Evolutionary conservation across 1,284 basidiomycete species (phyloP), one percentile per base, ranked within the genome.

Genomic region (Spongispora temasekensis): DNA sequence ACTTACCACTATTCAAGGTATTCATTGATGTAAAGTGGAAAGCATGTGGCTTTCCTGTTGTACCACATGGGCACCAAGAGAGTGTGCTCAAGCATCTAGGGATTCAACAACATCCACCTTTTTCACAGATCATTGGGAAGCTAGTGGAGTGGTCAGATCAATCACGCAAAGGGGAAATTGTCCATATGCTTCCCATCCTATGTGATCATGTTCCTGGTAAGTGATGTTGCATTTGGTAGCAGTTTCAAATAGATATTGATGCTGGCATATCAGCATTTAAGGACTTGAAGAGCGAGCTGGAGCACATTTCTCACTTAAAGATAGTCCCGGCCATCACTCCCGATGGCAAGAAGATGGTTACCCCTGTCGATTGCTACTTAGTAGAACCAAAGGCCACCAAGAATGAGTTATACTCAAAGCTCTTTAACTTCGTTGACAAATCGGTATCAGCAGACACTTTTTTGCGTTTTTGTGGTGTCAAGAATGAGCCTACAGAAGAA

Each of bases 341-440:
- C 4, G 40, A 35, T 7, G 0, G 9, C 5, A 28, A 4, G 12
- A 17, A 6, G 13, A 53, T 23, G 27, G 10, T 62, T 8, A 9
- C 42, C 23, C 61, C 59, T 6, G 30, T 1, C 4, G 35, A 61
- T 5, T 62, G 61, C 31, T 62, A 62, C 42, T 17, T 62, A 28
- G 42, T n/a, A 10, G 9, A 23, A 30, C n/a, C n/a, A n/a, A 25
- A n/a, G 0, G 30, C 15, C 12, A 21, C 51, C 23, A 35, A 35
- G 15, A 12, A 37, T 27, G 51, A 52, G 4, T 82, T 90, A 48
- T 87, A 89, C 68, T 87, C 88, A 0, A 86, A 87, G 67, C 74
- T 91, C 8, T 96, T 96, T 71, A 85, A 85, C 7, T 95, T 94
- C 66, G 85, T 98, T 54, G 90, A 97, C 74, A n/a, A n/a, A 97